Conservation (phyloP, 2,329 filamentous ascomycete genomes). For the Orbilia oligospora region DNA sequence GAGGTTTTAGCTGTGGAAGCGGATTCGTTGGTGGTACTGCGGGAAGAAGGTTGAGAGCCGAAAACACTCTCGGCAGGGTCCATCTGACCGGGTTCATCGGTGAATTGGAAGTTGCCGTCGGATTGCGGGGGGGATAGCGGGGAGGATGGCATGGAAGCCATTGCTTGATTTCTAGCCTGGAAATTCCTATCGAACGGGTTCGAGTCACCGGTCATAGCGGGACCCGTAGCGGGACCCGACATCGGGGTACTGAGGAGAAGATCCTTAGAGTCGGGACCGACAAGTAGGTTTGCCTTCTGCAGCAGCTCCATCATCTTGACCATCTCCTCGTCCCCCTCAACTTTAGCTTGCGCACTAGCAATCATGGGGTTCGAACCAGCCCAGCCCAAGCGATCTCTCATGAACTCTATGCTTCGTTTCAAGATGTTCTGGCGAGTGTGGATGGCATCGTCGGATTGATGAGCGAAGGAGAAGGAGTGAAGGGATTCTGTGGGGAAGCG, state of each 20-base stretch:
- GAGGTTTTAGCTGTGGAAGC: slow-evolving; percentile 71
- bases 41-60: slow-evolving; percentile 71
- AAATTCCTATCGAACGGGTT: slow-evolving; percentile 92
- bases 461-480: slow-evolving; percentile 97
- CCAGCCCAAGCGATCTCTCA: slow-evolving; percentile 92
- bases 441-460: slow-evolving; percentile 91
- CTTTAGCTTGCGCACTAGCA: slow-evolving; percentile 84
- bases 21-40: slow-evolving; percentile 73
- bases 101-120: slow-evolving; percentile 43
- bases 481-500: slow-evolving; percentile 93
- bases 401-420: slow-evolving; percentile 94
- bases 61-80: slow-evolving; percentile 47
- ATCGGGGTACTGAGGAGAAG: slow-evolving; percentile 65
- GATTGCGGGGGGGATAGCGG: slow-evolving; percentile 43
- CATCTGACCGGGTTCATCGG: slow-evolving; percentile 60
- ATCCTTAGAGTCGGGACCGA: slow-evolving; percentile 67
- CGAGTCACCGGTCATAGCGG: slow-evolving; percentile 78
- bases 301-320: slow-evolving; percentile 93
- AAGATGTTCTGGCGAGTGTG: slow-evolving; percentile 93
- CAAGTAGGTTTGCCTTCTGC: slow-evolving; percentile 82
- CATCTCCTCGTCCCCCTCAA: slow-evolving; percentile 85
- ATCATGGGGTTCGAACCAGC: slow-evolving; percentile 81
- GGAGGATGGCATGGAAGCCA: slow-evolving; percentile 62
- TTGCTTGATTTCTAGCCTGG: slow-evolving; percentile 69
- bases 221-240: slow-evolving; percentile 82